These are phyloP conservation scores for Harringtonia lauricola DNA, from an alignment of 2,329 filamentous ascomycete genomes.

Conservation along the genomic window DNA sequence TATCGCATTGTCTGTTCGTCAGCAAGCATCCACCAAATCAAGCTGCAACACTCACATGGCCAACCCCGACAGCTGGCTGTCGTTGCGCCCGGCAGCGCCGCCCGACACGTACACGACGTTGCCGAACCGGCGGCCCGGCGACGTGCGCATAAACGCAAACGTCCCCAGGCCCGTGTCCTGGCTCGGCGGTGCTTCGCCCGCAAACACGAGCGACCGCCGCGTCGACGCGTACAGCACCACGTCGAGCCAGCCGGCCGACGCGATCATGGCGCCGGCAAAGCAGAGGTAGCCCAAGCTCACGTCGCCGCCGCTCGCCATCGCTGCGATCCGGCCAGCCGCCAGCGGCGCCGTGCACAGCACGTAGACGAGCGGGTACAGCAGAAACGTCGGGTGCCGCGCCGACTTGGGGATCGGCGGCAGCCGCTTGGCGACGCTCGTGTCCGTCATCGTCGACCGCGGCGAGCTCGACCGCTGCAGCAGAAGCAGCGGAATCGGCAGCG, in stretches of 20 bases:
- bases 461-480: constrained; percentile 9
- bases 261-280: constrained; percentile 47
- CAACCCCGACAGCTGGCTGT: constrained; percentile 6
- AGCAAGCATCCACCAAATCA: not conserved
- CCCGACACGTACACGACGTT: constrained; percentile 27
- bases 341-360: constrained; percentile 58
- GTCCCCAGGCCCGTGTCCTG: constrained; percentile 39
- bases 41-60: constrained; percentile 5
- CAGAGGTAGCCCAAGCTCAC: constrained; percentile 45
- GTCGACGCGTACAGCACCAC: constrained; percentile 42
- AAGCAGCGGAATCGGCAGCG: too few species aligned
- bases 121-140: constrained; percentile 24
- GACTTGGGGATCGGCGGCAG: constrained; percentile 17
- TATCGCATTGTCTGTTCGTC: constrained; percentile 24
- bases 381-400: constrained; percentile 40
- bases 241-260: constrained; percentile 44
- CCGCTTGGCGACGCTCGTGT: constrained; percentile 12
- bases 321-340: constrained; percentile 50
- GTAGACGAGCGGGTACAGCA: constrained; percentile 60
- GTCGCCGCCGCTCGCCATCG: constrained; percentile 42
- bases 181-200: constrained; percentile 23
- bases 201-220: constrained; percentile 40
- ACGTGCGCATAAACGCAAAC: constrained; percentile 37
- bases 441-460: constrained; percentile 14
- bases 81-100: not conserved